These are phyloP conservation scores for Ceratocystis eucalypticola DNA, from an alignment of 2,329 filamentous ascomycete species.

Conservation along the genomic window DNA sequence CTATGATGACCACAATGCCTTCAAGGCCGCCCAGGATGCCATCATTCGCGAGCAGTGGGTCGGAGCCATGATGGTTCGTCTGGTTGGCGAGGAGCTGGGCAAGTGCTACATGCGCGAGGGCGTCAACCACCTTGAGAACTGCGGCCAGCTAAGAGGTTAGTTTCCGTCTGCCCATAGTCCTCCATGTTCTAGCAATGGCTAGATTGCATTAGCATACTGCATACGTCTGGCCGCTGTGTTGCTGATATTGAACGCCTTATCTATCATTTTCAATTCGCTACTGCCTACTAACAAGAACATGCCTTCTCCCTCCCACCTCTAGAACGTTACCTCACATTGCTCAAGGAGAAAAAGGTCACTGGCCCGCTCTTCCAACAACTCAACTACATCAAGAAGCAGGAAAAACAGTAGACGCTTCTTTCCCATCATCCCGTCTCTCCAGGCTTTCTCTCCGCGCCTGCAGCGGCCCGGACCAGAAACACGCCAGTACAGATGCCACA, in stretches of 20 bases:
- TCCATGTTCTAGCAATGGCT: neutral
- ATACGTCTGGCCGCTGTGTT: neutral
- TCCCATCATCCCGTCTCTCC: neutral
- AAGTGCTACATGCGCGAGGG: slow-evolving; percentile 78
- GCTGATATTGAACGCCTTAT: neutral
- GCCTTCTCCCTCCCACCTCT: slow-evolving; percentile 13
- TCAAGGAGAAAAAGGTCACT: slow-evolving; percentile 63
- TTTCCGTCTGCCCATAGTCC: slow-evolving; percentile 19
- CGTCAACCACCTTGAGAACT: slow-evolving; percentile 81
- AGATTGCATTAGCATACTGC: neutral
- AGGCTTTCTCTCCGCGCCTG: neutral
- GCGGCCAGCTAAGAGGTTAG: slow-evolving; percentile 67
- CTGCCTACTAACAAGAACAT: slow-evolving; percentile 14
- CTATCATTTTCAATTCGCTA: neutral
- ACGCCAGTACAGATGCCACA: slow-evolving; percentile 15
- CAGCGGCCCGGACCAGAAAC: neutral
- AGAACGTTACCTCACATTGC: slow-evolving; percentile 69
- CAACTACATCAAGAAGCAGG: slow-evolving; percentile 52
- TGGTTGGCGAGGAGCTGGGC: slow-evolving; percentile 69
- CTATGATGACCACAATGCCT: slow-evolving; percentile 66
- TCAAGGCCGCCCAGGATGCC: slow-evolving; percentile 73
- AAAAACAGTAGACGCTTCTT: slow-evolving; percentile 22
- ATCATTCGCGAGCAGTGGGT: slow-evolving; percentile 82
- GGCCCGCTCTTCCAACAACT: slow-evolving; percentile 70
- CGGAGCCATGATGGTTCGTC: slow-evolving; percentile 72